phyloP scores from a whole-genome alignment of 2,329 filamentous ascomycete species.

The Pseudocercospora pini-densiflorae region DNA sequence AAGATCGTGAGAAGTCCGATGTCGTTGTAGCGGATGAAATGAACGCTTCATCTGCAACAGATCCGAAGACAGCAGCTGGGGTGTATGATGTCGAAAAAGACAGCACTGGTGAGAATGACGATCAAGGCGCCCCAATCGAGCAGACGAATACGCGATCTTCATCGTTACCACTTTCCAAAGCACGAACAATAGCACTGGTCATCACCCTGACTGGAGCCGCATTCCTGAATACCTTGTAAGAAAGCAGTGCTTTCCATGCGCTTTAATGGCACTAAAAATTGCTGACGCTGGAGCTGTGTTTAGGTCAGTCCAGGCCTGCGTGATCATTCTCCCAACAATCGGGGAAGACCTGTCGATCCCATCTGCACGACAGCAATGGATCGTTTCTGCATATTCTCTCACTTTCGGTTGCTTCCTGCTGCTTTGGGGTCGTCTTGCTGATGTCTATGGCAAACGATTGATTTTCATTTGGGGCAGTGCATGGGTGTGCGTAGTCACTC shows the following conservation, averaged over 20 bases:
- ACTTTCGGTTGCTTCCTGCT: constrained; percentile 71
- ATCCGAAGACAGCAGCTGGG: neutral
- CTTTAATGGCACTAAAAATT: neutral
- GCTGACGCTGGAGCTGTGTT: neutral
- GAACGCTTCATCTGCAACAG: neutral
- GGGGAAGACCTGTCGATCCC: constrained; percentile 39
- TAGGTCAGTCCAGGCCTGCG: constrained; percentile 37
- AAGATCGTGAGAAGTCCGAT: neutral
- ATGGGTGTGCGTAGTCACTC: constrained; percentile 64
- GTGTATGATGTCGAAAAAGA: neutral
- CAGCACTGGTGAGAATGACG: neutral
- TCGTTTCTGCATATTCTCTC: constrained; percentile 68
- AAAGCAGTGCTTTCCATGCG: neutral
- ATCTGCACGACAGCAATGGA: constrained; percentile 54
- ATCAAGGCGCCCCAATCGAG: constrained; percentile 2
- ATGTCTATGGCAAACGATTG: constrained; percentile 68
- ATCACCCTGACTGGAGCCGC: constrained; percentile 38
- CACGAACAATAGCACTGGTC: constrained; percentile 37
- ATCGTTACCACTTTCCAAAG: constrained; percentile 32
- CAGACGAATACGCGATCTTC: constrained; percentile 23
- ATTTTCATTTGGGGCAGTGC: constrained; percentile 68
- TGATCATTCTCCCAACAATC: constrained; percentile 42
- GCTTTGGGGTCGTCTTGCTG: constrained; percentile 69
- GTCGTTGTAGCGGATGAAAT: neutral
- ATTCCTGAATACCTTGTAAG: constrained; percentile 39